Conservation (phyloP, 2,329 filamentous ascomycete genomes). For the Colletotrichum echinochloae region DNA sequence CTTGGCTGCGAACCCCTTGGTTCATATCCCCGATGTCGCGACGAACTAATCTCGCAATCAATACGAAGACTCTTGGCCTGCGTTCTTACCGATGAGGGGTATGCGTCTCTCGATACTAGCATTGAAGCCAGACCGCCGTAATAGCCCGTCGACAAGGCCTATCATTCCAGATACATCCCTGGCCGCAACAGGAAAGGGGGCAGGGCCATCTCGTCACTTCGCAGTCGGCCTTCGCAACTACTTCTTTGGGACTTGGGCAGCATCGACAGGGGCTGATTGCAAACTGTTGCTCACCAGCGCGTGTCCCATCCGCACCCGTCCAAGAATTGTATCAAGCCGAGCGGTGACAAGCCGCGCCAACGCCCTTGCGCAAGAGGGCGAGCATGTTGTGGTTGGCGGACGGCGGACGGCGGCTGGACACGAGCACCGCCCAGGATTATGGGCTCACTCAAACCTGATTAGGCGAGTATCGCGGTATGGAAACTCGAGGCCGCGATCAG, state of each 20-base stretch:
- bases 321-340: slow-evolving; percentile 6
- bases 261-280: slow-evolving; percentile 11
- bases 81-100: slow-evolving; percentile 5
- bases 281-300: slow-evolving; percentile 5
- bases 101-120: slow-evolving; percentile 3
- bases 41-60: not conserved
- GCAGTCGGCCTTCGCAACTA: not conserved
- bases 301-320: not conserved
- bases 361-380: slow-evolving; percentile 15
- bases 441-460: slow-evolving; percentile 21
- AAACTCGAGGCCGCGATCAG: slow-evolving; percentile 24
- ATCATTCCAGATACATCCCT: not conserved
- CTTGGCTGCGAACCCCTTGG: slow-evolving; percentile 1
- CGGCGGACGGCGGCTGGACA: slow-evolving; percentile 20
- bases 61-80: slow-evolving; percentile 3
- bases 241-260: slow-evolving; percentile 20
- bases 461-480: slow-evolving; percentile 28
- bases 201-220: slow-evolving; percentile 28
- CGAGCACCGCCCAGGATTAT: slow-evolving; percentile 9
- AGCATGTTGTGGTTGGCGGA: not conserved
- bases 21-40: not conserved
- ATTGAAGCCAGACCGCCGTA: slow-evolving; percentile 1
- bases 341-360: slow-evolving; percentile 17
- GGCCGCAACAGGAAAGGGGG: slow-evolving; percentile 18
- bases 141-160: not conserved